phyloP scores from a whole-genome alignment of 1,139 yeast genomes.

The Protomyces inouyei region DNA sequence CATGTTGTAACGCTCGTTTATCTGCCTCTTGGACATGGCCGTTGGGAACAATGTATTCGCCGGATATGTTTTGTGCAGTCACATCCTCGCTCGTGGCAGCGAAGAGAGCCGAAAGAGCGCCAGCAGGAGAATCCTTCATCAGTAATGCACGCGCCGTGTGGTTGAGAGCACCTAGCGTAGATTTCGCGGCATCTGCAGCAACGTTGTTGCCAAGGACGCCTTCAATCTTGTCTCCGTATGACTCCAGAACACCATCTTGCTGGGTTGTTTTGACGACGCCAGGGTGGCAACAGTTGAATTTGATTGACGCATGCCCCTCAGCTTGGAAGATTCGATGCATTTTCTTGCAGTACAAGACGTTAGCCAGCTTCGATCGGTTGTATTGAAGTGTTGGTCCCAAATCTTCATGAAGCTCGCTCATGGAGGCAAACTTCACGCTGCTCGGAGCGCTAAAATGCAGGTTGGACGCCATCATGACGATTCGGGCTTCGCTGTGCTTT shows the following conservation, averaged over 20 bases:
- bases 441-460: conserved; percentile 15
- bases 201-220: conserved; percentile 6
- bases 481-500: conserved; percentile 17
- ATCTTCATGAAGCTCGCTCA: conserved; percentile 17
- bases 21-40: conserved; percentile 22
- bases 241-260: conserved; percentile 19
- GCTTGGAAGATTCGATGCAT: conserved; percentile 9
- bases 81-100: conserved; percentile 25
- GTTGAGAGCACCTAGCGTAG: background rate
- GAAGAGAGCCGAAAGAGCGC: conserved; percentile 10
- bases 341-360: conserved; percentile 17
- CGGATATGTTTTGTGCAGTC: conserved; percentile 4
- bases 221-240: conserved; percentile 18
- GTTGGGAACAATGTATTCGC: conserved; percentile 25
- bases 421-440: conserved; percentile 10
- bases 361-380: conserved; percentile 25
- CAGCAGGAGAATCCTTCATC: conserved; percentile 24
- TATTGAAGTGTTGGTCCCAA: conserved; percentile 24
- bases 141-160: conserved; percentile 14
- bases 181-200: conserved; percentile 1
- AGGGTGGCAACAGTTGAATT: conserved; percentile 17
- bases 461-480: conserved; percentile 23
- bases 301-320: conserved; percentile 7
- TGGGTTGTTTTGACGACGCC: conserved; percentile 28
- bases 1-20: conserved; percentile 10